These are phyloP conservation scores for Cladophialophora bantiana DNA, from an alignment of 2,329 filamentous ascomycete species.

Conservation along the genomic window DNA sequence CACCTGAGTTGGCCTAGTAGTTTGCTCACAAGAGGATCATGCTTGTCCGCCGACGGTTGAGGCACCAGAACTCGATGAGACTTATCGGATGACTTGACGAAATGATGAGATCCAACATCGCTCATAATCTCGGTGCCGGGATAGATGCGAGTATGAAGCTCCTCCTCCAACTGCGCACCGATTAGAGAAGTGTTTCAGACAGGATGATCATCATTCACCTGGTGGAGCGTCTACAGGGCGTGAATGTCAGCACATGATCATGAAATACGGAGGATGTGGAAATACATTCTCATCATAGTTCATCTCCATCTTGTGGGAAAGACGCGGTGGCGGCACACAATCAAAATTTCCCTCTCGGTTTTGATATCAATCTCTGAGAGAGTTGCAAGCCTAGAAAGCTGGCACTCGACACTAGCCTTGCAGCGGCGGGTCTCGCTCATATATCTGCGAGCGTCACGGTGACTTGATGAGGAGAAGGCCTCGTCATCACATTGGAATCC, in stretches of 20 bases:
- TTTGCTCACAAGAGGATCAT: constrained; percentile 47
- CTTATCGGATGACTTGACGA: constrained; percentile 60
- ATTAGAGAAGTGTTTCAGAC: neutral
- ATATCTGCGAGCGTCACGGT: neutral
- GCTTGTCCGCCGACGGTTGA: constrained; percentile 48
- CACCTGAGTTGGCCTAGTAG: neutral
- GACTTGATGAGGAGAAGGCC: neutral
- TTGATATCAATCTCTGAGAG: neutral
- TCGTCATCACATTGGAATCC: neutral
- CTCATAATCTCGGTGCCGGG: constrained; percentile 61
- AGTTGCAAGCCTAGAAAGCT: neutral
- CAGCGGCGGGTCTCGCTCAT: neutral
- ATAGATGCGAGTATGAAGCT: constrained; percentile 59
- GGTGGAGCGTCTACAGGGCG: constrained; percentile 7
- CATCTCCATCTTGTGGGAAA: constrained; percentile 55
- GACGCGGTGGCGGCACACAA: neutral
- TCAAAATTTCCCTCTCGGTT: neutral
- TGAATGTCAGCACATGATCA: neutral
- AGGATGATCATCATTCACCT: neutral
- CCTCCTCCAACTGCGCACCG: constrained; percentile 10
- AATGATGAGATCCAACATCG: constrained; percentile 67
- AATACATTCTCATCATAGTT: constrained; percentile 54
- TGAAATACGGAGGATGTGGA: neutral
- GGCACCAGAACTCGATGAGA: constrained; percentile 51
- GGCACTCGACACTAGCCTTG: neutral